Conservation (phyloP, 2,329 filamentous ascomycete species). For the Colletotrichum spaethianum region DNA sequence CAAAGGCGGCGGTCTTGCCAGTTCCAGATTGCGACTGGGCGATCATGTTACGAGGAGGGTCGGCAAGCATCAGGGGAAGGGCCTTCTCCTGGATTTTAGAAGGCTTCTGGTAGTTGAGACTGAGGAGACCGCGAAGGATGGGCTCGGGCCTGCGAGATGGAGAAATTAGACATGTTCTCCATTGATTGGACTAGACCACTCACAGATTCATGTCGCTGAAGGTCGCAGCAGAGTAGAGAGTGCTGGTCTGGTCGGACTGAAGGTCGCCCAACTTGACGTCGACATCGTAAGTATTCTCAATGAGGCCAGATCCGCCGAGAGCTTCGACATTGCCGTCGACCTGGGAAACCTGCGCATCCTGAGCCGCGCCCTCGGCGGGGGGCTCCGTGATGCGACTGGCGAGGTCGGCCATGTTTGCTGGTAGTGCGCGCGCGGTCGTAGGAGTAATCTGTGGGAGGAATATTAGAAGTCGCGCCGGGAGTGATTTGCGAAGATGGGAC, state of each 20-base stretch:
- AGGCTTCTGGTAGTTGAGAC: constrained; percentile 92
- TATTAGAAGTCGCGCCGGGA: constrained; percentile 24
- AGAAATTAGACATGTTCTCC: constrained; percentile 4
- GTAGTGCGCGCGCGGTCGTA: constrained; percentile 16
- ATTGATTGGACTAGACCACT: constrained; percentile 52
- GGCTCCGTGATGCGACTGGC: constrained; percentile 67
- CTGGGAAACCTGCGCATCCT: constrained; percentile 49
- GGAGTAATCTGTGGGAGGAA: constrained; percentile 17
- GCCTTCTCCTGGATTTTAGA: constrained; percentile 99
- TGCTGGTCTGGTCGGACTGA: constrained; percentile 88
- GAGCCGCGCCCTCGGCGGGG: constrained; percentile 46
- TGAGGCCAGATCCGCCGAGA: constrained; percentile 66
- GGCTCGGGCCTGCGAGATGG: constrained; percentile 52
- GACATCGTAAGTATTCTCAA: constrained; percentile 87
- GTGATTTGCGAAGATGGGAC: constrained; percentile 39
- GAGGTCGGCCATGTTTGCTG: constrained; percentile 61
- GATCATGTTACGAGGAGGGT: constrained; percentile 95
- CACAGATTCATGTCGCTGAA: constrained; percentile 92
- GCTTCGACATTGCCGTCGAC: constrained; percentile 54
- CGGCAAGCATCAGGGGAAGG: constrained; percentile 86
- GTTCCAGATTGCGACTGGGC: constrained; percentile 99
- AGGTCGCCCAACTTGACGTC: constrained; percentile 93
- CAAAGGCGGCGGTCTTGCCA: constrained; percentile 97
- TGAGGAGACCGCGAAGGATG: constrained; percentile 82
- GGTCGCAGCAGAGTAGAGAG: constrained; percentile 85